Conservation (phyloP, 495 filamentous ascomycete species). For the Penicillium psychrofluorescens region DNA sequence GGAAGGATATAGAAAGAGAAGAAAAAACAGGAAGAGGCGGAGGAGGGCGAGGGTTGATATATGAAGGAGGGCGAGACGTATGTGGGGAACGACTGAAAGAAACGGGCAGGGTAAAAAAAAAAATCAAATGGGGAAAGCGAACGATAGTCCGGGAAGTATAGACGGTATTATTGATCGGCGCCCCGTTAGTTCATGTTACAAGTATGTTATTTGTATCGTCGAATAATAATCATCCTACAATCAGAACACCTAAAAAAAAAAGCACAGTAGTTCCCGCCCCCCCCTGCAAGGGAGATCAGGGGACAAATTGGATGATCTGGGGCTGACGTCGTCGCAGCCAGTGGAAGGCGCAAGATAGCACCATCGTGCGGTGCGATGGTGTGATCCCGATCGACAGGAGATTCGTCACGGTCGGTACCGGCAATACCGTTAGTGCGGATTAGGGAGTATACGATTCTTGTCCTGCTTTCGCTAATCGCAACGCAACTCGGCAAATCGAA, state of each 20-base stretch:
- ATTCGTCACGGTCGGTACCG: too few species aligned
- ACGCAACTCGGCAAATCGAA: too few species aligned
- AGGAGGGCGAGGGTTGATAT: constrained; percentile 8
- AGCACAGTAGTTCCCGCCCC: background rate
- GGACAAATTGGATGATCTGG: background rate
- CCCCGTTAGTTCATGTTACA: too few species aligned
- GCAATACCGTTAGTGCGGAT: too few species aligned
- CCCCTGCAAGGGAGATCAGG: background rate
- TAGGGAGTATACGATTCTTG: too few species aligned
- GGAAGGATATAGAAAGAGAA: background rate
- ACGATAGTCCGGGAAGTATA: background rate
- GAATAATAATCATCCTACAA: too few species aligned
- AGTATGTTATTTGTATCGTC: too few species aligned
- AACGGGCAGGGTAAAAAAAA: constrained; percentile 7
- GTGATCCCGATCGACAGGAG: constrained; percentile 21
- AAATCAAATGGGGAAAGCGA: constrained; percentile 2
- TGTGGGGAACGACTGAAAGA: constrained; percentile 11
- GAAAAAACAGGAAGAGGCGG: background rate
- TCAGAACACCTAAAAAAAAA: constrained; percentile 2
- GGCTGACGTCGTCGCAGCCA: constrained; percentile 8
- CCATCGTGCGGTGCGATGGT: constrained; percentile 34
- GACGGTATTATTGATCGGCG: too few species aligned
- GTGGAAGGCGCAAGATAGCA: constrained; percentile 12
- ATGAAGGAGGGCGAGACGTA: constrained; percentile 6
- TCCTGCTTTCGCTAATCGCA: too few species aligned